Percentiles rank a stretch among this genome's conserved stretches.
Conservation (phyloP, 352 stramenopile genomes). For the Globisporangium lucens region DNA sequence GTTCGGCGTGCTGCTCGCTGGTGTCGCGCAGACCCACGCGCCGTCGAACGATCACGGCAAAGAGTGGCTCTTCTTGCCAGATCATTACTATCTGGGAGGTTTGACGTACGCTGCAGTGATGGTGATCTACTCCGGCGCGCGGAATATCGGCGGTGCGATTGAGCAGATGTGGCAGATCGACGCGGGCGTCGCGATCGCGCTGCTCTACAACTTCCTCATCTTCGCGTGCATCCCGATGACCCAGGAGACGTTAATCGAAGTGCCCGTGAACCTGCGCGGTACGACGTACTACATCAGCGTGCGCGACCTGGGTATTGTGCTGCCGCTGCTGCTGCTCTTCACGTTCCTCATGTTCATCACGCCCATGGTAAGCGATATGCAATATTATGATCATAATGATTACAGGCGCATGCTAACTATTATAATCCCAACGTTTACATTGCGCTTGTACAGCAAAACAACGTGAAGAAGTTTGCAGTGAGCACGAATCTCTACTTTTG, state of each 20-base stretch:
- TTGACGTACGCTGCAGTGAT: conserved; percentile 63
- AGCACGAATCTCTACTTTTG: conserved; percentile 79
- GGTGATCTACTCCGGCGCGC: conserved; percentile 63
- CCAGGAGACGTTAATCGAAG: conserved; percentile 38
- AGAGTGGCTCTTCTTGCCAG: conserved; percentile 46
- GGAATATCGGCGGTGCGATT: conserved; percentile 58
- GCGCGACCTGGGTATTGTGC: conserved; percentile 48
- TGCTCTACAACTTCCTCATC: conserved; percentile 73
- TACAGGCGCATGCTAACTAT: not conserved
- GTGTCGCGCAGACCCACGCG: conserved; percentile 47
- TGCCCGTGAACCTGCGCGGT: conserved; percentile 50
- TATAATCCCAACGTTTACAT: not conserved
- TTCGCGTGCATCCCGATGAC: conserved; percentile 54
- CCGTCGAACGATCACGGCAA: conserved; percentile 22
- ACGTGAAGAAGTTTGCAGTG: conserved; percentile 77
- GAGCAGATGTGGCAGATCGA: conserved; percentile 74
- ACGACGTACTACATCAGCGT: conserved; percentile 65
- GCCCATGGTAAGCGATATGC: conserved; percentile 37
- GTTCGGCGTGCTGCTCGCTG: conserved; percentile 55
- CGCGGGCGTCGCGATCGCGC: conserved; percentile 55
- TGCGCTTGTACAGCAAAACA: conserved; percentile 33
- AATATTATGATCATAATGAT: conserved; percentile 23
- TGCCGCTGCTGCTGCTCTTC: conserved; percentile 61
- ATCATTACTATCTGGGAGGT: conserved; percentile 61
- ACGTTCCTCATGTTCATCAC: conserved; percentile 59